phyloP scores from a whole-genome alignment of 2,329 filamentous ascomycete species.

The Scytalidium lignicola region DNA sequence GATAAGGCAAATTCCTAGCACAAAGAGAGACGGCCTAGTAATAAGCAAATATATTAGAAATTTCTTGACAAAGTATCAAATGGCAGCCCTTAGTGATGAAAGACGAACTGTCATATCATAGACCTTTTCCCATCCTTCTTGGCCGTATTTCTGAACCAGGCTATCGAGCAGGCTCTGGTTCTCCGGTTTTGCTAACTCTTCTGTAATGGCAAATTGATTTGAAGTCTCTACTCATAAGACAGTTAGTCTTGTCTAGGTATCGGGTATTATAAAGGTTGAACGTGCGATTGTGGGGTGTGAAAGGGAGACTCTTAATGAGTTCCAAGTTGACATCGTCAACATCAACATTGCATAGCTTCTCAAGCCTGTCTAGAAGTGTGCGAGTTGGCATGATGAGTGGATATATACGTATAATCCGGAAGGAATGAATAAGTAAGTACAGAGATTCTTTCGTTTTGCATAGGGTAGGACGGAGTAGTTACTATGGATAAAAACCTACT shows the following conservation, averaged over 20 bases:
- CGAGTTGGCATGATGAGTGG: background rate
- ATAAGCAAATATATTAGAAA: background rate
- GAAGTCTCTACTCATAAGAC: background rate
- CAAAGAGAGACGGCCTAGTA: background rate
- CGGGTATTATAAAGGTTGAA: no score
- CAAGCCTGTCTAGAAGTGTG: background rate
- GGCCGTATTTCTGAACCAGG: background rate
- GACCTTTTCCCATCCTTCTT: background rate
- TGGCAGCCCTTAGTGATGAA: background rate
- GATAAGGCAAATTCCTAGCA: slow-evolving; percentile 35
- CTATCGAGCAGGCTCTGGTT: background rate
- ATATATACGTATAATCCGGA: background rate
- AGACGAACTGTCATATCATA: slow-evolving; percentile 1
- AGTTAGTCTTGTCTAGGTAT: no score
- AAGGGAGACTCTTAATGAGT: background rate
- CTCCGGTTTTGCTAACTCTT: background rate
- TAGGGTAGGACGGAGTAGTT: no score
- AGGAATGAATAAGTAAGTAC: no score
- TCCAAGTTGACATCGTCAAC: background rate
- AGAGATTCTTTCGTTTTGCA: no score
- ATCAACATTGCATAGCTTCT: background rate
- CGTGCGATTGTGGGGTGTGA: slow-evolving; percentile 1
- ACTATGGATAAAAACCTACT: no score
- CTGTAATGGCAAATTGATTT: background rate
- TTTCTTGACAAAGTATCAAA: background rate